Evolutionary conservation across 2,329 filamentous ascomycete genomes (phyloP).

Genomic region (Botrytis fabae): DNA sequence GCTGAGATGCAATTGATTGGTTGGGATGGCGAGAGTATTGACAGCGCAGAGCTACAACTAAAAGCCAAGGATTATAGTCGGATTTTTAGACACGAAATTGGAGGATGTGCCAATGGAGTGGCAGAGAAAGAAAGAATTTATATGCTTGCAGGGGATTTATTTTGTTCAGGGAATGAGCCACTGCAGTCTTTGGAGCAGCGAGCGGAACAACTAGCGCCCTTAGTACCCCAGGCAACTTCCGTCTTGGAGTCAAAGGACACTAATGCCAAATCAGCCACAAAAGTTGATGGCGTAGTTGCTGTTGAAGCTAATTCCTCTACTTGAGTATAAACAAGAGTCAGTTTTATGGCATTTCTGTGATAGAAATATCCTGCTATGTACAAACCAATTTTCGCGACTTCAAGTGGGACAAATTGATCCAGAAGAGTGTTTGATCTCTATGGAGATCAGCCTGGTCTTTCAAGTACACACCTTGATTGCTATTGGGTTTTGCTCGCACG

Average conservation of each 20-base stretch:
- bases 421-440: neutral
- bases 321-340: neutral
- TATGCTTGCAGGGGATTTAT: constrained; percentile 33
- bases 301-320: neutral
- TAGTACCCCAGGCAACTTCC: neutral
- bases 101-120: constrained; percentile 54
- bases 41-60: constrained; percentile 45
- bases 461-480: neutral
- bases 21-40: constrained; percentile 59
- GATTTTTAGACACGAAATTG: constrained; percentile 63
- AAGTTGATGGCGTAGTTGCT: neutral
- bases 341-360: neutral
- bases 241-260: constrained; percentile 4
- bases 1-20: constrained; percentile 58
- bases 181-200: constrained; percentile 6
- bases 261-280: neutral
- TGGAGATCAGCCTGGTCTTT: neutral
- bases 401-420: neutral
- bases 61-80: constrained; percentile 54
- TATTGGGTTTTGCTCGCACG: neutral
- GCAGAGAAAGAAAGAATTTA: constrained; percentile 27
- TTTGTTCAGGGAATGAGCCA: constrained; percentile 35
- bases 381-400: neutral
- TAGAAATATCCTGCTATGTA: constrained; percentile 14
- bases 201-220: neutral